Conservation (phyloP, 2,329 filamentous ascomycete genomes). For the Aureobasidium sp. region DNA sequence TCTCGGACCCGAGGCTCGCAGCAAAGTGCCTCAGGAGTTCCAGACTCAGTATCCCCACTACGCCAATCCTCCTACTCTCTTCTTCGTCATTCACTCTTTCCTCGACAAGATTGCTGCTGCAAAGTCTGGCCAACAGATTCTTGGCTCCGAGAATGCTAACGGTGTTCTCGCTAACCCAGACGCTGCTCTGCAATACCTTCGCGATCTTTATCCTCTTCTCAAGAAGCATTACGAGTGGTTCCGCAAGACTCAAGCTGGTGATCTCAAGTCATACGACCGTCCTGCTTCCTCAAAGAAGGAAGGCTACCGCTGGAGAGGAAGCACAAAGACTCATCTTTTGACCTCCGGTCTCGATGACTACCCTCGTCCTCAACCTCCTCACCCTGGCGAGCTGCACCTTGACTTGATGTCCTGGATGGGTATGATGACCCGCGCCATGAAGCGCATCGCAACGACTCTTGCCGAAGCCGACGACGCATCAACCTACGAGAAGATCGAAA, state of each 20-base stretch:
- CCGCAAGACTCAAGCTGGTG: conserved; percentile 80
- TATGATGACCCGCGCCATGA: conserved; percentile 84
- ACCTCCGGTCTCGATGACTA: conserved; percentile 96
- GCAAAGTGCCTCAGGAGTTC: conserved; percentile 89
- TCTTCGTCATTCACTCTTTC: conserved; percentile 78
- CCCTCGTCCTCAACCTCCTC: conserved; percentile 83
- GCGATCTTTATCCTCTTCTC: conserved; percentile 74
- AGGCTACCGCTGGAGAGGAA: conserved; percentile 89
- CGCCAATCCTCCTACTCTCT: conserved; percentile 91
- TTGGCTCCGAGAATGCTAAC: conserved; percentile 27
- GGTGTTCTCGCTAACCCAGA: conserved; percentile 57
- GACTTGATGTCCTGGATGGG: conserved; percentile 96
- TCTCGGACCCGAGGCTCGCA: conserved; percentile 80
- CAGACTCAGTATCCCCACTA: conserved; percentile 95
- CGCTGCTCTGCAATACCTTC: conserved; percentile 62
- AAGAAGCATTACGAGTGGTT: conserved; percentile 93
- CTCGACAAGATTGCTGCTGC: conserved; percentile 52
- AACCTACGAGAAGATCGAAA: conserved; percentile 62
- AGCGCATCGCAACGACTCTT: conserved; percentile 69
- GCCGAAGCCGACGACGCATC: conserved; percentile 66
- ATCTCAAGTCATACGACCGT: conserved; percentile 85
- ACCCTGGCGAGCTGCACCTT: conserved; percentile 90
- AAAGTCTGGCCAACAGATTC: conserved; percentile 22
- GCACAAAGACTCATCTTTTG: conserved; percentile 76
- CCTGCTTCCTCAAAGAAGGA: conserved; percentile 83